phyloP scores from a whole-genome alignment of 768 basidiomycete species.

The Suillus spraguei region DNA sequence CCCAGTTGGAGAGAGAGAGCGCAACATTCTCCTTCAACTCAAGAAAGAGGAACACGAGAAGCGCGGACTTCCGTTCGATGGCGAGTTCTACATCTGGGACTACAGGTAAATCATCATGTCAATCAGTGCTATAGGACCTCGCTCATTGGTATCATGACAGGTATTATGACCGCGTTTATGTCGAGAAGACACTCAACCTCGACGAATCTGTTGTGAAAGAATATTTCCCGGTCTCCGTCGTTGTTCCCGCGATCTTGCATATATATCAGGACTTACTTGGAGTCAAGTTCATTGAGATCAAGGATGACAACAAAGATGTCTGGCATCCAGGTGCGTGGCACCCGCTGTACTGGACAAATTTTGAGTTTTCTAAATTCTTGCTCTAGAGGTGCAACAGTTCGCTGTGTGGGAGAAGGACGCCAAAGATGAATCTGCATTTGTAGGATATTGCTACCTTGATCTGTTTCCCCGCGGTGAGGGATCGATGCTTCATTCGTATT shows the following conservation, averaged over 20 bases:
- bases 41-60: slow-evolving; percentile 75
- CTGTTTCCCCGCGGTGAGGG: slow-evolving; percentile 77
- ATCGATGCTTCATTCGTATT: not conserved
- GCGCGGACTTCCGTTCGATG: slow-evolving; percentile 63
- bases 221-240: slow-evolving; percentile 85
- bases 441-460: slow-evolving; percentile 88
- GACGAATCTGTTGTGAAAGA: slow-evolving; percentile 84
- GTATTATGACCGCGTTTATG: slow-evolving; percentile 42
- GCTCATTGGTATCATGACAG: slow-evolving; percentile 17
- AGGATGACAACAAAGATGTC: slow-evolving; percentile 58
- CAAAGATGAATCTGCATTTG: slow-evolving; percentile 67
- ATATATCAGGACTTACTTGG: slow-evolving; percentile 85
- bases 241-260: slow-evolving; percentile 78
- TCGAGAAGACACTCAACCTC: slow-evolving; percentile 66
- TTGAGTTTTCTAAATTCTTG: slow-evolving; percentile 6
- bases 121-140: not conserved
- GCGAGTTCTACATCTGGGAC: slow-evolving; percentile 83
- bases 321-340: slow-evolving; percentile 78
- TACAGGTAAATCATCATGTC: slow-evolving; percentile 63
- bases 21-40: slow-evolving; percentile 63
- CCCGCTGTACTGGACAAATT: not conserved
- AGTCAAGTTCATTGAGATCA: slow-evolving; percentile 61
- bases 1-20: slow-evolving; percentile 72
- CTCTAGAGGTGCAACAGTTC: slow-evolving; percentile 77
- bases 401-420: slow-evolving; percentile 84